Evolutionary conservation across 2,329 filamentous ascomycete species (phyloP), one percentile per base, ranked within the genome.

Genomic region (Botrytis paeoniae): DNA sequence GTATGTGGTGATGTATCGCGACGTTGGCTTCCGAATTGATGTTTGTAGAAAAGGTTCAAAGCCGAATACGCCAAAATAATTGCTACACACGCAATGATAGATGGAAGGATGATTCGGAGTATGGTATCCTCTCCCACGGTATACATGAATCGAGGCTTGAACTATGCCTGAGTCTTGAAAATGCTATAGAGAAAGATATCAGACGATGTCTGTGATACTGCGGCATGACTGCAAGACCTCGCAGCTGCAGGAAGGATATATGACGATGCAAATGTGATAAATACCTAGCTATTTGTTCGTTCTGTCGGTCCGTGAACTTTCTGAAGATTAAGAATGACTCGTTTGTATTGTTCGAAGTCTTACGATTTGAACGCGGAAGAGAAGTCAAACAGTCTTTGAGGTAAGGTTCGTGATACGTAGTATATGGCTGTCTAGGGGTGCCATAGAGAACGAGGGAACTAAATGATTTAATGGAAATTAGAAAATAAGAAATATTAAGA

Each of bases 11-110:
- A 41, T 25, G 62, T 69, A 10, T 72, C 62, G 18, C 70, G 70
- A 59, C 70, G 70, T 61, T 69, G 62, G 35, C 70, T 72, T 68
- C 70, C 70, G 22, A 72, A 72, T 68, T 72, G 62, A 39, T 64
- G 70, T 48, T 60, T 68, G 70, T 72, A 72, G 62, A 72, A 69
- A 66, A 72, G 66, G 51, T 69, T 72, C 39, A 68, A 48, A 32
- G 62, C 70, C 43, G 70, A 68, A 32, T 72, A 72, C 48, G 62
- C 63, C 35, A 72, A 43, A 48, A 72, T 72, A 4, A 69, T 72
- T 35, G 51, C 70, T 41, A 72, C 51, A 72, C 70, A 72, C 5
- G 70, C 62, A 35, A 72, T 32, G 25, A 72, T 72, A 10, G 70
- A 65, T 48, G 70, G 51, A 59, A 72, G 63, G 37, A 72, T 69